Evolutionary conservation across 2,329 filamentous ascomycete genomes (phyloP), one percentile per base, ranked within the genome.

Genomic region (Sporothrix globosa): DNA sequence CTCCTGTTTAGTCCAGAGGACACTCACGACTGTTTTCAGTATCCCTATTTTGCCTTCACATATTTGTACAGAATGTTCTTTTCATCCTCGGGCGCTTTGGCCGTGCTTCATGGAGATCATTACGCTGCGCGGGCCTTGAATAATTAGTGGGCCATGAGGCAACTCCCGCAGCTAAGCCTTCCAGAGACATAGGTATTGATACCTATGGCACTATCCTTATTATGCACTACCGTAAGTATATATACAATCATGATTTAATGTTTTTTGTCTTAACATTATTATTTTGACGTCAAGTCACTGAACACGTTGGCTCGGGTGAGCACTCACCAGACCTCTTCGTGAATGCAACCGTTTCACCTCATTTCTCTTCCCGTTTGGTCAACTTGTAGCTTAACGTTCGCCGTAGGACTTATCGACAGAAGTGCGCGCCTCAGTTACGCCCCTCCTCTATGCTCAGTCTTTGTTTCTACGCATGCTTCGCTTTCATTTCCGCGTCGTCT

Each of bases 81-180:
- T 30, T 30, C 3, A 30, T 30, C 27, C 27, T 30, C 27, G 27
- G 27, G 27, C 44, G 17, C 44, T 46, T 14, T 13, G 4, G 13
- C 4, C 13, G 17, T 46, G 44, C 30, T 34, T 58, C 27, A 56
- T 27, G 56, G 34, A n/a, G 41, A 19, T 34, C 41, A 21, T 60
- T 56, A 19, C 14, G 56, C 21, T 21, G 41, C 34, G 34, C 56
- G 30, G 19, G 41, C 56, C 34, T 21, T 44, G 34, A 44, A 44
- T 19, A 14, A 14, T n/a, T 34, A 41, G 56, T 61, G 63, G 61
- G 19, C 52, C 63, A n/a, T 46, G 56, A 11, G 65, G 60, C 60
- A 63, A 13, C 21, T 63, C 60, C 60, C 60, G 41, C 14, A 48
- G 30, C 60, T 48, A 63, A 30, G 41, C 60, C 60, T n/a, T 27